These are phyloP conservation scores for Jatropha curcas DNA, from an alignment of 345 rosid genomes.

Conservation along the genomic window DNA sequence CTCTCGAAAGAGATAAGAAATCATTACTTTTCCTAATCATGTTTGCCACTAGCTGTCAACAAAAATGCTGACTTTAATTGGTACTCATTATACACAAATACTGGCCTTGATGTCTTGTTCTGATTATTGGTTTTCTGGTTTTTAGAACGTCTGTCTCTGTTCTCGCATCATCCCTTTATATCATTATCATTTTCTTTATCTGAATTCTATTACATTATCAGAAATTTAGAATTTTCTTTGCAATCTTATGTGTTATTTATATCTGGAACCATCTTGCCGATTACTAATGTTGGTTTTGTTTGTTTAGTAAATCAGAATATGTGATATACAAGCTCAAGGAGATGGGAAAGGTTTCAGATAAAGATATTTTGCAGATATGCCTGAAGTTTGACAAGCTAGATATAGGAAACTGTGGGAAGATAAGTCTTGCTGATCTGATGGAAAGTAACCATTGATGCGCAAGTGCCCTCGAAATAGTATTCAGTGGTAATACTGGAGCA, in stretches of 20 bases:
- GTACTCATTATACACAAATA: background rate
- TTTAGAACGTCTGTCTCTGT: too few relatives aligned
- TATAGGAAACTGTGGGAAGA: constrained; percentile 66
- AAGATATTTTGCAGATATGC: constrained; percentile 57
- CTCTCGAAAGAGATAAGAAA: background rate
- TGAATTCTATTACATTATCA: background rate
- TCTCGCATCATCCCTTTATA: background rate
- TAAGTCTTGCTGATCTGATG: constrained; percentile 72
- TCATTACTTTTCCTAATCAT: background rate
- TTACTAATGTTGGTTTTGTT: background rate
- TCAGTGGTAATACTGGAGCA: background rate
- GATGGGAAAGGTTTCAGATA: constrained; percentile 67
- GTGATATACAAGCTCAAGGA: constrained; percentile 79
- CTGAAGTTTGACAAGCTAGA: constrained; percentile 68
- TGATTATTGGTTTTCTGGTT: background rate
- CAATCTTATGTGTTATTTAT: background rate
- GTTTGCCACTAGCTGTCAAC: background rate
- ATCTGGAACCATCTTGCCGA: background rate
- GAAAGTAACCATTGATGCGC: constrained; percentile 30
- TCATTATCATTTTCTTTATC: background rate
- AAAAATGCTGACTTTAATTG: too few relatives aligned
- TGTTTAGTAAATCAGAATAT: constrained; percentile 65
- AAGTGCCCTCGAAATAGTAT: background rate
- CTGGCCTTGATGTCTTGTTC: background rate
- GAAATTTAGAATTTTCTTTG: background rate